Evolutionary conservation across 495 filamentous ascomycete species (phyloP).

Genomic region (Xylaria acuta): DNA sequence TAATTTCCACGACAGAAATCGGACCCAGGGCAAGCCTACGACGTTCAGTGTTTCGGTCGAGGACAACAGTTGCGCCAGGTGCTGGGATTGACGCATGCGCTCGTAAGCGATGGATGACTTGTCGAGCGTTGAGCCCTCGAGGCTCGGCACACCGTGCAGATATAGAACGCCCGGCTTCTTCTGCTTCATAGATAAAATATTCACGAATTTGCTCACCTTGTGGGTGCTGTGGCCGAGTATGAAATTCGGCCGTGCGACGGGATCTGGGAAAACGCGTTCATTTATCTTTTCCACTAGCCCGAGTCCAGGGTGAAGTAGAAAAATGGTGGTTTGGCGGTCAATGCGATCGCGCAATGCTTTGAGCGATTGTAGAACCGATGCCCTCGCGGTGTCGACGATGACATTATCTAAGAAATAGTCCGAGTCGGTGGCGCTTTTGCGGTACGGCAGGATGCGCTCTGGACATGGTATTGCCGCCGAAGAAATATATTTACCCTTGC

Average conservation of each 20-base stretch:
- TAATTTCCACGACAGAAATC: constrained; percentile 58
- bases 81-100: constrained; percentile 32
- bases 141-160: constrained; percentile 27
- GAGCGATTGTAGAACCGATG: constrained; percentile 62
- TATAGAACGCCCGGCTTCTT: constrained; percentile 22
- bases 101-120: constrained; percentile 32
- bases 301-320: constrained; percentile 84
- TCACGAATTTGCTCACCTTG: constrained; percentile 45
- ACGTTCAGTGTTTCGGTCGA: constrained; percentile 39
- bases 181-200: neutral
- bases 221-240: constrained; percentile 76
- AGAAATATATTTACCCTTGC: neutral
- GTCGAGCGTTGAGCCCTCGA: constrained; percentile 10
- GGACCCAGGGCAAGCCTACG: constrained; percentile 30
- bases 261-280: constrained; percentile 68
- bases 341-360: constrained; percentile 66
- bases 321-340: constrained; percentile 73
- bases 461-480: constrained; percentile 5
- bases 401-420: constrained; percentile 68
- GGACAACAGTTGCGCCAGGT: constrained; percentile 42
- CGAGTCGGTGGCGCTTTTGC: neutral
- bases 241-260: constrained; percentile 70
- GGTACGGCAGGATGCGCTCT: neutral
- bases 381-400: constrained; percentile 70
- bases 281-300: constrained; percentile 80